These are phyloP conservation scores for Rhodotorula glutinis DNA, from an alignment of 1,284 basidiomycete genomes.

Conservation along the genomic window DNA sequence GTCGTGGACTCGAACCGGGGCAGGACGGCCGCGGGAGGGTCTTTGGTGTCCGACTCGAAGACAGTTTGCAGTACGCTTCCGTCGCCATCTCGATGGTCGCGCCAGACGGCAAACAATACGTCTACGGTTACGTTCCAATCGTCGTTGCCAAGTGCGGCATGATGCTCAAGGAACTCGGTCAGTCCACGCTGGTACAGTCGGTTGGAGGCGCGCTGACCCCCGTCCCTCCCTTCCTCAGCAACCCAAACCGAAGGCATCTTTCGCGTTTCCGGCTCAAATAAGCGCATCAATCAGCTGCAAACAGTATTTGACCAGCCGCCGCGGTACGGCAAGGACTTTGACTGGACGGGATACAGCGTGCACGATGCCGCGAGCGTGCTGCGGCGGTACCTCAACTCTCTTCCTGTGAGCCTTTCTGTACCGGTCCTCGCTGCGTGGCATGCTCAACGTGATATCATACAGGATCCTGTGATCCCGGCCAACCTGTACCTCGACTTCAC, in stretches of 20 bases:
- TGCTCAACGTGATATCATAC: neutral
- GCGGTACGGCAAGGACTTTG: conserved; percentile 83
- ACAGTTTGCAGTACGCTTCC: conserved; percentile 79
- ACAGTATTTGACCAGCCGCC: conserved; percentile 79
- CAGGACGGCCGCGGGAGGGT: conserved; percentile 51
- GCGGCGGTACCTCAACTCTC: conserved; percentile 88
- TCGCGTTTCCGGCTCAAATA: conserved; percentile 86
- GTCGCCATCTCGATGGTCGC: conserved; percentile 94
- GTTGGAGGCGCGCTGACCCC: neutral
- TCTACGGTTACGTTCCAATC: conserved; percentile 78
- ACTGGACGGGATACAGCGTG: conserved; percentile 86
- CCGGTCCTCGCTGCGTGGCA: neutral
- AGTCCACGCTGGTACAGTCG: conserved; percentile 22
- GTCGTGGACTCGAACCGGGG: conserved; percentile 22
- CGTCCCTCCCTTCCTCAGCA: conserved; percentile 53
- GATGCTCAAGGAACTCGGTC: conserved; percentile 85
- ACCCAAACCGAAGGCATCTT: conserved; percentile 95
- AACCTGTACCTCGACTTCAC: conserved; percentile 86
- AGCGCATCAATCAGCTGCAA: conserved; percentile 93
- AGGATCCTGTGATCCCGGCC: conserved; percentile 87
- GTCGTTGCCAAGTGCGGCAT: conserved; percentile 95
- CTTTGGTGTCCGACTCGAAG: conserved; percentile 79
- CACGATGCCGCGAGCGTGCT: conserved; percentile 97
- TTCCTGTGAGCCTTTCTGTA: conserved; percentile 68
- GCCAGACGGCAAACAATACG: conserved; percentile 51